Conservation (phyloP, 129 eudicot species). For the Logfia minima region DNA sequence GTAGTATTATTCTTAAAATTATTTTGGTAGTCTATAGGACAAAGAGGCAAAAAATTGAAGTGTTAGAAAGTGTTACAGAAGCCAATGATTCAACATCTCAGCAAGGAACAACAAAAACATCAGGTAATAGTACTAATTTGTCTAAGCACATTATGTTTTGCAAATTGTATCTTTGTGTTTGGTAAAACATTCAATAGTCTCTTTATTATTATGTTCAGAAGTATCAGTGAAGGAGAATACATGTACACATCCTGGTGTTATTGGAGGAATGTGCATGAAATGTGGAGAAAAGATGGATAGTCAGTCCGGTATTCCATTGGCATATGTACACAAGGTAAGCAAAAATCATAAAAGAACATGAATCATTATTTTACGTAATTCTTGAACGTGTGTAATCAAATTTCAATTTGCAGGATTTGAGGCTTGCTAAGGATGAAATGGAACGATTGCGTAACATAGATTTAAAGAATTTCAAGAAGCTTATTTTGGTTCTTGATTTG, state of each 20-base stretch:
- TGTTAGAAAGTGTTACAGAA: constrained; percentile 26
- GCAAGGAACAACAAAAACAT: constrained; percentile 20
- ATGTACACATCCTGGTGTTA: constrained; percentile 73
- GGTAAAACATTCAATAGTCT: neutral
- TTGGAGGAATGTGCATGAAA: constrained; percentile 61
- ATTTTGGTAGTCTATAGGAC: constrained; percentile 33
- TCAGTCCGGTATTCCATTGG: constrained; percentile 63
- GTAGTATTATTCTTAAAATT: neutral
- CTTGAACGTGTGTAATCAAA: neutral
- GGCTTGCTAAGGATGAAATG: neutral
- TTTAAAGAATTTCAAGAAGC: constrained; percentile 3
- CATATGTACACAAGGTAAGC: constrained; percentile 26
- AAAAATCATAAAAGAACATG: neutral
- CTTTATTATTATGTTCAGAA: constrained; percentile 38
- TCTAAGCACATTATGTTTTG: neutral
- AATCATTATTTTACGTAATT: neutral
- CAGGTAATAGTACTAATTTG: constrained; percentile 34
- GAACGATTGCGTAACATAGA: neutral
- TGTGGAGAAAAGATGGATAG: constrained; percentile 70
- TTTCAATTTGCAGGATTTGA: constrained; percentile 4
- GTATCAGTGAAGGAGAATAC: constrained; percentile 34
- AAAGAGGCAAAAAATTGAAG: constrained; percentile 60
- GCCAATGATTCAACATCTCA: constrained; percentile 33
- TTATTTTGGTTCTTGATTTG: constrained; percentile 17
- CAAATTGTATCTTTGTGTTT: neutral